Evolutionary conservation across 768 basidiomycete genomes (phyloP), one percentile per base, ranked within the genome.

Genomic region (Lepiota brunneoincarnata): DNA sequence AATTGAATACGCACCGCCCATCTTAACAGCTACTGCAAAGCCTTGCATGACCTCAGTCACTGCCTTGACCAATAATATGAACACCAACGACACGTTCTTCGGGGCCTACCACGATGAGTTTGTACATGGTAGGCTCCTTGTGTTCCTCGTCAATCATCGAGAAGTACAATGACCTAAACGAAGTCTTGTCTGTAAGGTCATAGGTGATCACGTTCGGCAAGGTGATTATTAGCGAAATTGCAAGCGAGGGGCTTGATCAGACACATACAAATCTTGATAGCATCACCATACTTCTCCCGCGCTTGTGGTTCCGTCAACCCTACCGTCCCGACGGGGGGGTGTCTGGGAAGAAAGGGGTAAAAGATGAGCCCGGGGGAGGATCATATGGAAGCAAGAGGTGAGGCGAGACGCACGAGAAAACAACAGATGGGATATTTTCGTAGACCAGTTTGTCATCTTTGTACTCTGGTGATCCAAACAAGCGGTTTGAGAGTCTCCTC

Each of bases 11-110:
- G 21, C 38, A 77, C 77, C 79, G 58, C 90, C 90, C 96, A 98
- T 96, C 77, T 98, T 98, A 62, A 99, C 77, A 11, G 97, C 97
- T n/a, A 98, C 93, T 2, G 75, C 91, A 70, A 97, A 98, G 58
- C 96, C 96, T 78, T 99, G 97, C 72, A 95, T 72, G 61, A 89
- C 82, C 72, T 99, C 97, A n/a, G 66, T 99, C 97, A 63, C 88
- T 90, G 39, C 97, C 97, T 57, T 78, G 64, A 6, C 97, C 97
- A 54, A 98, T 84, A 59, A 98, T 83, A 71, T 98, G 97, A 41
- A 98, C 73, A 10, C 97, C 97, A n/a, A 98, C 93, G 37, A 99
- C 88, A 63, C 89, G 90, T 69, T 98, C 94, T 63, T 98, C 93
- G 12, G 84, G 82, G 1, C 95, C 94, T 6, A 82, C 83, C 50